These are phyloP conservation scores for Schoenoplectus tabernaemontani DNA, from an alignment of 202 grass and related monocot genomes.

Conservation along the genomic window DNA sequence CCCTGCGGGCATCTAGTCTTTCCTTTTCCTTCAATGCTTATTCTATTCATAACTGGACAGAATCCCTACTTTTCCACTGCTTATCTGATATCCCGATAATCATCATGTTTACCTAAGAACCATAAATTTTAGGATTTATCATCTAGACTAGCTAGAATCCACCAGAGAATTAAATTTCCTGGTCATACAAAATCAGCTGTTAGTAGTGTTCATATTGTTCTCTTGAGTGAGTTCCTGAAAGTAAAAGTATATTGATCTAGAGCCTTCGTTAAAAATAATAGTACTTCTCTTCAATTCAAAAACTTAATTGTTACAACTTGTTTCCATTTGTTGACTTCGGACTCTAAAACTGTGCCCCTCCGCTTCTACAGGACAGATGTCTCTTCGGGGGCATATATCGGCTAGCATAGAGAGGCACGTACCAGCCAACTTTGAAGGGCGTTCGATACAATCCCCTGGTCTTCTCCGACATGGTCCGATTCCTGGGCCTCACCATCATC, in stretches of 20 bases:
- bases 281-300: not conserved
- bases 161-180: not conserved
- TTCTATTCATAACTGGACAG: too few species aligned
- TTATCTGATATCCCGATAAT: not conserved
- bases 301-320: not conserved
- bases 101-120: not conserved
- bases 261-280: not conserved
- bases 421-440: conserved; percentile 27
- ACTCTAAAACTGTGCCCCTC: conserved; percentile 10
- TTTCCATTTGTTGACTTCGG: not conserved
- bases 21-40: not conserved
- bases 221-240: not conserved
- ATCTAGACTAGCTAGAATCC: not conserved
- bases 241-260: not conserved
- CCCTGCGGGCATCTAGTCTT: not conserved
- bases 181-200: not conserved
- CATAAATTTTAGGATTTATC: not conserved
- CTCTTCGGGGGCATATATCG: conserved; percentile 5
- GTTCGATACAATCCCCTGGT: conserved; percentile 35
- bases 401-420: not conserved
- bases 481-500: conserved; percentile 26
- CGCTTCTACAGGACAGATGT: conserved; percentile 24
- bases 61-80: too few species aligned
- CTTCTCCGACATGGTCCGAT: conserved; percentile 60
- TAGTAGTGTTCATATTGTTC: not conserved